phyloP scores from a whole-genome alignment of 2,329 filamentous ascomycete species.

The Aspergillus fijiensis region DNA sequence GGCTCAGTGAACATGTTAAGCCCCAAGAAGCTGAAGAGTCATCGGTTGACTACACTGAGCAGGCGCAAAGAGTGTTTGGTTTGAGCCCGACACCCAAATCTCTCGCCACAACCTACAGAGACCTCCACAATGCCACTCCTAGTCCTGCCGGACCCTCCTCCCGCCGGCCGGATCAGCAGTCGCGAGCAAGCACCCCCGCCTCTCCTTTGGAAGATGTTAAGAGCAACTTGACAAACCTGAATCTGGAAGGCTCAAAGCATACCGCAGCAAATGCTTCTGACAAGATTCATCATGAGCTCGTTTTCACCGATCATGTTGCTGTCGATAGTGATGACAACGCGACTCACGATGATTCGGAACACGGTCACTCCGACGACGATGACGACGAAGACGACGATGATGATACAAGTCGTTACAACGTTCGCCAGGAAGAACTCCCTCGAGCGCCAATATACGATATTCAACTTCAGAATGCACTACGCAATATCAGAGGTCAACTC shows the following conservation, averaged over 20 bases:
- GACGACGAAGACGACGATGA: not conserved
- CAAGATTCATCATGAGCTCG: not conserved
- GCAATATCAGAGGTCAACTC: slow-evolving; percentile 8
- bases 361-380: not conserved
- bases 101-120: slow-evolving; percentile 9
- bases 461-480: slow-evolving; percentile 14
- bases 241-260: not conserved
- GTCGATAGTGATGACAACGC: not conserved
- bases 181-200: not conserved
- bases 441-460: slow-evolving; percentile 19
- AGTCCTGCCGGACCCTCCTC: slow-evolving; percentile 1
- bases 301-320: not conserved
- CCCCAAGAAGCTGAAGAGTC: not conserved
- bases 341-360: not conserved
- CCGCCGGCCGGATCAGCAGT: not conserved
- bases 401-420: slow-evolving; percentile 2
- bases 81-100: not conserved
- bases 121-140: slow-evolving; percentile 12
- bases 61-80: not conserved
- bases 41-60: not conserved
- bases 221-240: too few relatives aligned
- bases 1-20: not conserved
- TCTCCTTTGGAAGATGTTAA: not conserved
- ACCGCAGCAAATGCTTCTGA: not conserved
- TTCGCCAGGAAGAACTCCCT: slow-evolving; percentile 17